Percentiles rank a stretch among this genome's conserved stretches.
These are phyloP conservation scores for Fusarium anguioides DNA, from an alignment of 2,329 filamentous ascomycete genomes.

Conservation along the genomic window DNA sequence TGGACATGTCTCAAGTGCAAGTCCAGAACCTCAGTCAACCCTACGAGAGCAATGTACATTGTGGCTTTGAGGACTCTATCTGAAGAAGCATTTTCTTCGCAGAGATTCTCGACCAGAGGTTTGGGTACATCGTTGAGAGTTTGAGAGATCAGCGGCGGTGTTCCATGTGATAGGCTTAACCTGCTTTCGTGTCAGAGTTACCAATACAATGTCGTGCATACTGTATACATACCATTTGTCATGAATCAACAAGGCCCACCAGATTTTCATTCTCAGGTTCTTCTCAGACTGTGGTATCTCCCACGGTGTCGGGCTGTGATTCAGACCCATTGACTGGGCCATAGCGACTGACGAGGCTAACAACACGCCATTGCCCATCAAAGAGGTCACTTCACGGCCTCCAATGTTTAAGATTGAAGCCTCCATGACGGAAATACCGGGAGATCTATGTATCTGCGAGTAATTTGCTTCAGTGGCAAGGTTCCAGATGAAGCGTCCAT, in stretches of 20 bases:
- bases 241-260: slow-evolving; percentile 66
- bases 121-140: slow-evolving; percentile 61
- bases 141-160: slow-evolving; percentile 59
- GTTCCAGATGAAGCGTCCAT: slow-evolving; percentile 71
- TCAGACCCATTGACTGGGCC: slow-evolving; percentile 65
- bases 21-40: slow-evolving; percentile 55
- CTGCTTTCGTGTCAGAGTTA: slow-evolving; percentile 44
- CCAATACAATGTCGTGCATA: fast-evolving
- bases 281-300: slow-evolving; percentile 64
- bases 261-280: slow-evolving; percentile 62
- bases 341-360: slow-evolving; percentile 63
- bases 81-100: slow-evolving; percentile 29
- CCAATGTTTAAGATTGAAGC: slow-evolving; percentile 69
- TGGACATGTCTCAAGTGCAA: slow-evolving; percentile 51
- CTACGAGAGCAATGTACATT: slow-evolving; percentile 59
- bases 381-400: slow-evolving; percentile 68
- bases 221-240: slow-evolving; percentile 61
- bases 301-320: slow-evolving; percentile 64
- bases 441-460: slow-evolving; percentile 68
- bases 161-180: slow-evolving; percentile 65
- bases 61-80: slow-evolving; percentile 45
- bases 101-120: slow-evolving; percentile 53
- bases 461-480: slow-evolving; percentile 69
- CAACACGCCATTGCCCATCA: slow-evolving; percentile 66
- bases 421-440: slow-evolving; percentile 67